These are phyloP conservation scores for Endothia cerciana DNA, from an alignment of 2,329 filamentous ascomycete species.

Conservation along the genomic window DNA sequence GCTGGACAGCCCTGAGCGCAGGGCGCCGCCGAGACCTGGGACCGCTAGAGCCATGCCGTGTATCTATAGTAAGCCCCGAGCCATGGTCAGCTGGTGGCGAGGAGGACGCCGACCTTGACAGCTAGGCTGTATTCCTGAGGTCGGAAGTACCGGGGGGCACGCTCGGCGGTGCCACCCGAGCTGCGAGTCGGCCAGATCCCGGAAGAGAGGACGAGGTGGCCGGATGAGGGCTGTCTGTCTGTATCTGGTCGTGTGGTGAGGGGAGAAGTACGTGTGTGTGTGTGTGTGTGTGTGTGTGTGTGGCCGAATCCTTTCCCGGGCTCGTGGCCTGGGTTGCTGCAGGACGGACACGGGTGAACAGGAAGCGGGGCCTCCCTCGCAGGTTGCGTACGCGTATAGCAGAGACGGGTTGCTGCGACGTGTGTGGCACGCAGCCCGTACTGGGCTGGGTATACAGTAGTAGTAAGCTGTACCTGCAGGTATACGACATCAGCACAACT, in stretches of 20 bases:
- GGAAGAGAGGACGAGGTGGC: neutral
- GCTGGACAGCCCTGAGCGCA: neutral
- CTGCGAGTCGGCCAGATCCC: neutral
- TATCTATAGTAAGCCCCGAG: neutral
- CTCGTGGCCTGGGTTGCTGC: too few relatives aligned
- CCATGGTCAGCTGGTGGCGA: neutral
- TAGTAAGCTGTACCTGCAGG: slow-evolving; percentile 14
- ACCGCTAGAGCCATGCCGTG: neutral
- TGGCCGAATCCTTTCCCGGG: too few relatives aligned
- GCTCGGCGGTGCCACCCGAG: too few relatives aligned
- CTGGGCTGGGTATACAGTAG: neutral
- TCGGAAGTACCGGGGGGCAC: too few relatives aligned
- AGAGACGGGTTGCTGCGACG: neutral
- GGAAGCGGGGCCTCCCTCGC: too few relatives aligned
- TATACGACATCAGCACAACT: slow-evolving; percentile 7
- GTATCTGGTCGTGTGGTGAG: too few relatives aligned
- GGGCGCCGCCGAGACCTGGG: neutral
- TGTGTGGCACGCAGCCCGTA: neutral
- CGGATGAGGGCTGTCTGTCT: neutral
- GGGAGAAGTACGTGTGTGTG: too few relatives aligned
- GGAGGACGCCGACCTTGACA: neutral
- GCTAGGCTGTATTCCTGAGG: neutral
- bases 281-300: too few relatives aligned
- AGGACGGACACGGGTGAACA: too few relatives aligned
- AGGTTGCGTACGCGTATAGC: neutral